Base-by-base conservation (phyloP, 176 grass and related monocot genomes). In the Lolium multiflorum region DNA sequence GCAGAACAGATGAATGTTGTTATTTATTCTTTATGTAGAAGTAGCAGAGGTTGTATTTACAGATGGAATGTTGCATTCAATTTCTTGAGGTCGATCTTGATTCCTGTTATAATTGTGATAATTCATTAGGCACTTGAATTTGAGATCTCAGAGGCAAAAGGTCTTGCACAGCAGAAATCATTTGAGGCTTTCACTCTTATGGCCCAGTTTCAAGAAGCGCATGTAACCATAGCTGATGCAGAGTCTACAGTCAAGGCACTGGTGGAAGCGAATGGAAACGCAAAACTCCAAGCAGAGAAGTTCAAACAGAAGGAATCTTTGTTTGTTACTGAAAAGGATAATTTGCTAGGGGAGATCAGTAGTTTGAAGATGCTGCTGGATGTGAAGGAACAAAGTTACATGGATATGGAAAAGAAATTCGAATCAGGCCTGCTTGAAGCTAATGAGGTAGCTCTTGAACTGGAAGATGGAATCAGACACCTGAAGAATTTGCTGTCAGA, bases 221-320 rank as follows among this genome's bases (percentile, higher is more conserved):
- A 98, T 84, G 81, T 73, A 89, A 98, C 91, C 79, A 92, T 98
- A 91, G 82, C 65, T 81, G 95, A 98, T 73, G 93, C 93, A 49
- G 89, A 95, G 86, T 47, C 84, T 88, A 95, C 81, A 44, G 71
- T 98, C 43, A 92, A 92, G 60, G 93, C 89, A 77, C 83, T 98
- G 52, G 83, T 93, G 46, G 58, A 92, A 88, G 94, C 87, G 16
- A 96, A 96, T 86, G 87, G 88, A 87, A 89, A 81, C 21, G 82
- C 86, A 62, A 98, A 98, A 88, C 59, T 77, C 6, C 81, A 92
- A 87, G 82, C 86, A 80, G 87, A 92, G 83, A 89, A 48, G 58
- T 59, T 86, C 77, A 83, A 84, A 81, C 82, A 92, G 83, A 81
- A 41, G 65, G 92, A 94, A 92, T 85, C 67, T 74, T 90, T 67